Percentiles rank a stretch among this genome's conserved stretches.
Conservation (phyloP, 768 basidiomycete species). For the Calocybe gangraenosa region DNA sequence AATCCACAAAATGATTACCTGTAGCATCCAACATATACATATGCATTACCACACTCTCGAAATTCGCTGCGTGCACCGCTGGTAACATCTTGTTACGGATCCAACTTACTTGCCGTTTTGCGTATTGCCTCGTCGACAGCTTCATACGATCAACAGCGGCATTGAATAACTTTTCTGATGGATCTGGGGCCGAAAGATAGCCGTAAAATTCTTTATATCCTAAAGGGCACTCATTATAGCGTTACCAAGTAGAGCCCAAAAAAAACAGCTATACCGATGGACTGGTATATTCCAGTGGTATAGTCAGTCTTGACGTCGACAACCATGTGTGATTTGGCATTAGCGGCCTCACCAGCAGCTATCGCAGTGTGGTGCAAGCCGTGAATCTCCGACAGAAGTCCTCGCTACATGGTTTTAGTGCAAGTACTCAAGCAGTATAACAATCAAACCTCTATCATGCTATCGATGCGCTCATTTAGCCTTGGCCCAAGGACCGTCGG, state of each 20-base stretch:
- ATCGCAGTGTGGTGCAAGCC: constrained; percentile 38
- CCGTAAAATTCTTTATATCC: constrained; percentile 90
- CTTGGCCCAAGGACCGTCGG: constrained; percentile 57
- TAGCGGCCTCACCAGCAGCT: constrained; percentile 2
- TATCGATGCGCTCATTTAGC: constrained; percentile 77
- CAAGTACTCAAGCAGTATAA: background rate
- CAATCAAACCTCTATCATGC: constrained; percentile 75
- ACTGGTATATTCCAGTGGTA: constrained; percentile 87
- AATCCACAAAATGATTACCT: constrained; percentile 30
- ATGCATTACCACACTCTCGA: constrained; percentile 27
- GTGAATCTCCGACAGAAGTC: constrained; percentile 76
- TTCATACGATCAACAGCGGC: constrained; percentile 79
- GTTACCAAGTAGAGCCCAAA: constrained; percentile 1
- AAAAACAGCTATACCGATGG: constrained; percentile 62
- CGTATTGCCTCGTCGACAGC: constrained; percentile 82
- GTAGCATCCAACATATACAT: constrained; percentile 66
- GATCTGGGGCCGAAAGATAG: constrained; percentile 48
- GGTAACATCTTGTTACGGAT: constrained; percentile 87
- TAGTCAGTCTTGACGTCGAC: constrained; percentile 40
- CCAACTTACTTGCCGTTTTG: constrained; percentile 90
- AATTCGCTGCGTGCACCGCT: constrained; percentile 49
- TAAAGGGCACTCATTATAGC: constrained; percentile 24
- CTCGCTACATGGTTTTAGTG: constrained; percentile 42
- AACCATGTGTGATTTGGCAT: background rate
- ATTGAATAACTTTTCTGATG: constrained; percentile 38